A percentile compares a stretch with the other conserved stretches of the same genome.
Conservation (phyloP, 768 basidiomycete genomes). For the Macrolepiota fuliginosa region DNA sequence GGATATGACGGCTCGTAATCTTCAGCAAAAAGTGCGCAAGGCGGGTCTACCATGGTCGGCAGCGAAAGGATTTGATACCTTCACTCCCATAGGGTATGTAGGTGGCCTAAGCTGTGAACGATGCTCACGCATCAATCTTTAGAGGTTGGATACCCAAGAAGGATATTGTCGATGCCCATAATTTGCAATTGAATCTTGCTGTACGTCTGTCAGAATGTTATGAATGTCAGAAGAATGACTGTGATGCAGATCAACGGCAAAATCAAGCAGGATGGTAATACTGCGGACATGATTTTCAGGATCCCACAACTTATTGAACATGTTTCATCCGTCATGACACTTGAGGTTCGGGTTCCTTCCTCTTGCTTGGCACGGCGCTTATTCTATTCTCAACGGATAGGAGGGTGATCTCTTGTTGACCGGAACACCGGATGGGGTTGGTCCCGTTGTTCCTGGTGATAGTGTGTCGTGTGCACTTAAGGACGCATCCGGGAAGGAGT, state of each 20-base stretch:
- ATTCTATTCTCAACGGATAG: constrained; percentile 32
- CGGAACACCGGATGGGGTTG: constrained; percentile 91
- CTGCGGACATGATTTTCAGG: constrained; percentile 88
- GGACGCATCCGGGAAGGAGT: constrained; percentile 48
- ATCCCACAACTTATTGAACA: constrained; percentile 89
- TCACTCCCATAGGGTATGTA: constrained; percentile 84
- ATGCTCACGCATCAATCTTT: background rate
- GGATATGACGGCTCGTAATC: constrained; percentile 94
- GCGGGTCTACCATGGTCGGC: constrained; percentile 97
- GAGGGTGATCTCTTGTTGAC: constrained; percentile 92
- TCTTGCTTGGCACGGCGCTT: background rate
- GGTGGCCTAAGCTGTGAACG: background rate
- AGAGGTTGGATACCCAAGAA: constrained; percentile 83
- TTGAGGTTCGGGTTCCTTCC: constrained; percentile 67
- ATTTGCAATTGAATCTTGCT: constrained; percentile 75
- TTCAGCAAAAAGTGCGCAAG: constrained; percentile 91
- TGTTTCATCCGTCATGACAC: constrained; percentile 92
- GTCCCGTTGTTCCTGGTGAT: constrained; percentile 74
- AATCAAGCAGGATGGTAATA: constrained; percentile 82
- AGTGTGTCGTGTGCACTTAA: constrained; percentile 70
- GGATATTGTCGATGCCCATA: constrained; percentile 65
- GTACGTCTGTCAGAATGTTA: constrained; percentile 29
- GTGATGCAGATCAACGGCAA: constrained; percentile 71
- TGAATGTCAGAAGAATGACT: background rate
- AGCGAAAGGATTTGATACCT: constrained; percentile 96